A percentile compares a stretch with the other conserved stretches of the same genome.
phyloP scores from a whole-genome alignment of 768 basidiomycete genomes.

The Xerocomellus amylosporus region DNA sequence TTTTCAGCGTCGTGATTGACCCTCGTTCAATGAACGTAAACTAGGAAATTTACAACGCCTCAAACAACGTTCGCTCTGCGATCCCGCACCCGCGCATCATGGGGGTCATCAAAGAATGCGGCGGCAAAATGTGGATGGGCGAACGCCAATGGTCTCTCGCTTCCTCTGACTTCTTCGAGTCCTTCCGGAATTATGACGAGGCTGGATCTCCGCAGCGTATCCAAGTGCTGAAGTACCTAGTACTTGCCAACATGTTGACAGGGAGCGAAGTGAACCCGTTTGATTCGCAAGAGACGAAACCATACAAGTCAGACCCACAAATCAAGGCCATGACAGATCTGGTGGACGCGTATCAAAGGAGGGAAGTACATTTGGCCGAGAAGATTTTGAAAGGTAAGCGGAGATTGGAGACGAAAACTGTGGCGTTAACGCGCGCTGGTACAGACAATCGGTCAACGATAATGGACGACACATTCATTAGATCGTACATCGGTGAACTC shows the following conservation, averaged over 20 bases:
- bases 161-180: conserved; percentile 98
- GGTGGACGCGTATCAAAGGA: conserved; percentile 93
- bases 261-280: conserved; percentile 99
- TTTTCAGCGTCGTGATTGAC: background rate
- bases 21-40: conserved; percentile 2
- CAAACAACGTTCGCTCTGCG: conserved; percentile 87
- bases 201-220: conserved; percentile 95
- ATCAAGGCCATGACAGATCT: conserved; percentile 98
- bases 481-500: conserved; percentile 93
- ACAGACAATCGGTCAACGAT: conserved; percentile 92
- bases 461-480: conserved; percentile 94
- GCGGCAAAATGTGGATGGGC: conserved; percentile 99
- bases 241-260: conserved; percentile 96
- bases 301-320: conserved; percentile 92
- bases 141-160: conserved; percentile 99
- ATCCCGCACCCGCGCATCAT: conserved; percentile 98
- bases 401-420: background rate
- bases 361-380: conserved; percentile 97
- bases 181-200: conserved; percentile 98
- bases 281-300: conserved; percentile 99
- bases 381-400: conserved; percentile 81
- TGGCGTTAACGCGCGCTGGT: background rate
- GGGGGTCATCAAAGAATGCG: conserved; percentile 99
- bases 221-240: conserved; percentile 97
- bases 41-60: conserved; percentile 96